Conservation (phyloP, 2,329 filamentous ascomycete species). For the Trichoderma sp. region DNA sequence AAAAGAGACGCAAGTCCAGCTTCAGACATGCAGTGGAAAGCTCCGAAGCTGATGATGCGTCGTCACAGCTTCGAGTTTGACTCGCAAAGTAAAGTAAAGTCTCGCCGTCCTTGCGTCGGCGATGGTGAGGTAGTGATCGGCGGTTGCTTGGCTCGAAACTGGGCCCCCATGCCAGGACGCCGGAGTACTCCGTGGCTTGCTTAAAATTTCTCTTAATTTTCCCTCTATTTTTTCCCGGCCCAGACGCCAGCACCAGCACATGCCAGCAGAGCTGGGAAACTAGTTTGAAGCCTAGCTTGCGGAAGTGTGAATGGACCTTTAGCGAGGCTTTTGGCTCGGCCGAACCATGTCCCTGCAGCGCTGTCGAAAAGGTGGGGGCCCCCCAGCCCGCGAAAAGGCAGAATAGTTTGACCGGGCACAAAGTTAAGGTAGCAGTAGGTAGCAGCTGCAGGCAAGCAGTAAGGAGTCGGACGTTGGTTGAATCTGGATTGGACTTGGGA, state of each 20-base stretch:
- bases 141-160: neutral
- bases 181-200: slow-evolving; percentile 12
- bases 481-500: neutral
- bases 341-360: slow-evolving; percentile 1
- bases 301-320: neutral
- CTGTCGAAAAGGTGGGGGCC: neutral
- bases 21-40: neutral
- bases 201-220: neutral
- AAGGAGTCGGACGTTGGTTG: neutral
- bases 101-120: neutral
- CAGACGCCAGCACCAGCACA: neutral
- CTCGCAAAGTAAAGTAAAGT: neutral
- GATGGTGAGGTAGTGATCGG: slow-evolving; percentile 20
- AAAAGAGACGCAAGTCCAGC: neutral
- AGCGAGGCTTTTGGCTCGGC: slow-evolving; percentile 12
- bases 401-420: slow-evolving; percentile 2
- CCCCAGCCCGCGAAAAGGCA: neutral
- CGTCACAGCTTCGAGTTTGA: neutral
- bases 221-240: neutral
- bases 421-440: neutral
- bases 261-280: neutral
- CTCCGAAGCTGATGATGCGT: neutral
- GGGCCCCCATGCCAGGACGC: slow-evolving; percentile 8
- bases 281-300: neutral
- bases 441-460: too few species aligned